Conservation (phyloP, 2,329 filamentous ascomycete genomes). For the Pseudocercospora vitis region DNA sequence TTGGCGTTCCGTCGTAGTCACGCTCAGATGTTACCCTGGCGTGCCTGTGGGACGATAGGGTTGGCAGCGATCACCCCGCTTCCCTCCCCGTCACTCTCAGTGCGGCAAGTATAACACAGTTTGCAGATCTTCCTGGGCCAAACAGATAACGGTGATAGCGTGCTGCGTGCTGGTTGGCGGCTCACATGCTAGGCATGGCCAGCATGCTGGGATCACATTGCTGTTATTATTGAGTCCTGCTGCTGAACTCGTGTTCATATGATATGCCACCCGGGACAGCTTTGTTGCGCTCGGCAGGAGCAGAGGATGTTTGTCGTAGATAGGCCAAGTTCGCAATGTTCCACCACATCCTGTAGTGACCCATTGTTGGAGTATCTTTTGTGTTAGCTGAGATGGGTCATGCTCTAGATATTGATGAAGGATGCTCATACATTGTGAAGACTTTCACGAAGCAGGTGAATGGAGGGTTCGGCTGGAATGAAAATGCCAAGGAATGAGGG, state of each 20-base stretch:
- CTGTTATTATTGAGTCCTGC: not conserved
- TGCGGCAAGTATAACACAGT: not conserved
- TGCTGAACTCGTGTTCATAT: not conserved
- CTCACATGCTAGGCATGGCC: not conserved
- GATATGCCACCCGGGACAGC: not conserved
- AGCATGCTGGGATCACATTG: not conserved
- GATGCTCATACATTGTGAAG: no score
- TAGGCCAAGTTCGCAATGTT: not conserved
- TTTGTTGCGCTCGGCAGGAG: not conserved
- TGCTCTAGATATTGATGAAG: no score
- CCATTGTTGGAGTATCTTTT: no score
- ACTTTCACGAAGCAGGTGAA: no score
- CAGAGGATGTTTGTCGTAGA: not conserved
- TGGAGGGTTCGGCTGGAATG: no score
- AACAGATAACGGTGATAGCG: not conserved
- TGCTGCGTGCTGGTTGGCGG: not conserved
- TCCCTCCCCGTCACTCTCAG: not conserved
- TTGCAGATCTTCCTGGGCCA: slow-evolving; percentile 4
- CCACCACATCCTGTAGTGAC: no score
- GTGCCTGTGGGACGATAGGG: not conserved
- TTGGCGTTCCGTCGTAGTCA: not conserved
- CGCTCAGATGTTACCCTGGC: not conserved
- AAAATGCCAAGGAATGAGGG: no score
- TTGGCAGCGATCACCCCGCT: not conserved
- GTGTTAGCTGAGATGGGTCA: no score